These are phyloP conservation scores for Colletotrichum sidae DNA, from an alignment of 2,329 filamentous ascomycete genomes.

Conservation along the genomic window DNA sequence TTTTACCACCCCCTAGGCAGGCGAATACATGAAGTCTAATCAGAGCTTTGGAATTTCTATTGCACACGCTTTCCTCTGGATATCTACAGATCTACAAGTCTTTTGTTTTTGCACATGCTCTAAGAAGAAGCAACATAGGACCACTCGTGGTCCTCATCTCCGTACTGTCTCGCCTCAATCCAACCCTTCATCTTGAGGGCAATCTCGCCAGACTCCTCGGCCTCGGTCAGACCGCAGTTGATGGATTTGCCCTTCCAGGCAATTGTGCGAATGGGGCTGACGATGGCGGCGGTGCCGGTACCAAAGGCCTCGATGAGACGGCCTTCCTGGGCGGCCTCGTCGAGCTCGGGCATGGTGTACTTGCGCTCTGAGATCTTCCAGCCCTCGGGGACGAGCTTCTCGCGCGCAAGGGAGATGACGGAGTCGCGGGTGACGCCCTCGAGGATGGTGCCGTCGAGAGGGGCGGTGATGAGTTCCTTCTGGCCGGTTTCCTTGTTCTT, in stretches of 20 bases:
- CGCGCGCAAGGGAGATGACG: constrained; percentile 85
- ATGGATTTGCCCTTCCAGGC: constrained; percentile 87
- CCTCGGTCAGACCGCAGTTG: constrained; percentile 82
- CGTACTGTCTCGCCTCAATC: constrained; percentile 97
- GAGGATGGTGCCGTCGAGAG: constrained; percentile 94
- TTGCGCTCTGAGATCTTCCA: constrained; percentile 92
- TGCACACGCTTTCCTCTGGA: constrained; percentile 30
- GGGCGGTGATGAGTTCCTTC: constrained; percentile 94
- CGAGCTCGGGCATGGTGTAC: constrained; percentile 89
- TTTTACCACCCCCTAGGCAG: background rate
- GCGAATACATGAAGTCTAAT: background rate
- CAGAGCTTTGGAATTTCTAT: constrained; percentile 28
- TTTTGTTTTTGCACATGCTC: constrained; percentile 31
- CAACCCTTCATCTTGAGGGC: constrained; percentile 91
- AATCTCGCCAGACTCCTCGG: constrained; percentile 89
- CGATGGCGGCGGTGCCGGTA: constrained; percentile 91
- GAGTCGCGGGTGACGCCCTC: constrained; percentile 96
- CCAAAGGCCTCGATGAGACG: constrained; percentile 94
- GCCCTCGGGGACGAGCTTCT: constrained; percentile 84
- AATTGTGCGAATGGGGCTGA: constrained; percentile 89
- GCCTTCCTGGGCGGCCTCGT: constrained; percentile 84
- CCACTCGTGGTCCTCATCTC: constrained; percentile 92
- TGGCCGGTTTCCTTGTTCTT: constrained; percentile 88
- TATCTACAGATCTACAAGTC: constrained; percentile 31
- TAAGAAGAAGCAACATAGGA: constrained; percentile 68